Conservation (phyloP, 345 rosid genomes). For the Isatis tinctoria region DNA sequence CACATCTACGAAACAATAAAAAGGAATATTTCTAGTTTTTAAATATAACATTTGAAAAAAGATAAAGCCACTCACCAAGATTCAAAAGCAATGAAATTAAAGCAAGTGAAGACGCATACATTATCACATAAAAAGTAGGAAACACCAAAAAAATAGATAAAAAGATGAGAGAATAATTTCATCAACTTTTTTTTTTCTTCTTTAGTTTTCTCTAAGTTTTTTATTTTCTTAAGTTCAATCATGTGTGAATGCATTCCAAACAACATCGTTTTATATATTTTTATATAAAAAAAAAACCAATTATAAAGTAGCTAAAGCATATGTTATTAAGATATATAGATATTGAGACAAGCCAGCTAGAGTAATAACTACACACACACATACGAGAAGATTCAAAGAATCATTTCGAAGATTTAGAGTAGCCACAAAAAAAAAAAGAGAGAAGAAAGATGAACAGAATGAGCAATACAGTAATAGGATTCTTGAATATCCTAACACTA, state of each 20-base stretch:
- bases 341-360: constrained; percentile 5
- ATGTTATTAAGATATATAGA: constrained; percentile 7
- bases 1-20: not conserved
- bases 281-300: not conserved
- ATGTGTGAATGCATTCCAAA: constrained; percentile 17
- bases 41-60: not conserved
- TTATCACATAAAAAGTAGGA: constrained; percentile 30
- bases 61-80: constrained; percentile 19
- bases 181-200: not conserved
- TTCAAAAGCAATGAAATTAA: constrained; percentile 23
- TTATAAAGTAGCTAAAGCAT: constrained; percentile 19
- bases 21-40: not conserved
- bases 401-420: not conserved
- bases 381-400: constrained; percentile 14
- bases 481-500: constrained; percentile 76
- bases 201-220: not conserved
- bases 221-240: not conserved
- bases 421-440: not conserved
- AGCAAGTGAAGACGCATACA: constrained; percentile 30
- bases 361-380: not conserved
- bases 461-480: constrained; percentile 80
- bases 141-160: constrained; percentile 8
- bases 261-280: not conserved
- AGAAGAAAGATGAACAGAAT: constrained; percentile 53
- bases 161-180: constrained; percentile 12